These are phyloP conservation scores for Senna tora DNA, from an alignment of 306 rosid species.

Conservation along the genomic window DNA sequence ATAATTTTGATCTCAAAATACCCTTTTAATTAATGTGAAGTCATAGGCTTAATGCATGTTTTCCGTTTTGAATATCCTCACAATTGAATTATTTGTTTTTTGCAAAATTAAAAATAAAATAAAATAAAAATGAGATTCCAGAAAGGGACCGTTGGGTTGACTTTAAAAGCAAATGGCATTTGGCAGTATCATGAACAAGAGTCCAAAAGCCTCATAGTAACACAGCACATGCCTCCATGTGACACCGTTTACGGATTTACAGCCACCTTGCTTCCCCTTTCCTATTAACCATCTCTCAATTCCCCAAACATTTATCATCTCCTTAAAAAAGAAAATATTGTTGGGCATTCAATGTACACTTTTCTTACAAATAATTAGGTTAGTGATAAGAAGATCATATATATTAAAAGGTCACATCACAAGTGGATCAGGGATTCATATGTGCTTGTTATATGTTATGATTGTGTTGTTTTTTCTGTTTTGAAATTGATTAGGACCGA, in stretches of 20 bases:
- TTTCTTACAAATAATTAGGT: no score
- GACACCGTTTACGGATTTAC: constrained; percentile 45
- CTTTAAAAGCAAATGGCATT: constrained; percentile 44
- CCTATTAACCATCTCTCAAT: background rate
- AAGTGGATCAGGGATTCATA: no score
- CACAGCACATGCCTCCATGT: constrained; percentile 73
- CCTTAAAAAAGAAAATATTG: no score
- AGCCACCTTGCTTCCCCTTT: background rate
- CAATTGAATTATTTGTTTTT: no score
- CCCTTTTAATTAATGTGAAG: background rate
- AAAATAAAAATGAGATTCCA: background rate
- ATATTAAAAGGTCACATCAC: no score
- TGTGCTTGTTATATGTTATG: background rate
- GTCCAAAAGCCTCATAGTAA: constrained; percentile 62
- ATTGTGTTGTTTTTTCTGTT: background rate
- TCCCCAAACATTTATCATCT: no score
- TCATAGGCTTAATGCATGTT: no score
- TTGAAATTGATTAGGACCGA: background rate
- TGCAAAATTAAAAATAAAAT: no score
- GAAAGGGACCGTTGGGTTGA: constrained; percentile 50
- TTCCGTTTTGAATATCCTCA: background rate
- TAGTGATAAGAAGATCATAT: no score
- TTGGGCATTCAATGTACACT: no score
- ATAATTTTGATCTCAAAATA: no score
- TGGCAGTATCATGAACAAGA: constrained; percentile 42